Evolutionary conservation across 495 filamentous ascomycete genomes (phyloP).

Genomic region (Penicillium parvum): DNA sequence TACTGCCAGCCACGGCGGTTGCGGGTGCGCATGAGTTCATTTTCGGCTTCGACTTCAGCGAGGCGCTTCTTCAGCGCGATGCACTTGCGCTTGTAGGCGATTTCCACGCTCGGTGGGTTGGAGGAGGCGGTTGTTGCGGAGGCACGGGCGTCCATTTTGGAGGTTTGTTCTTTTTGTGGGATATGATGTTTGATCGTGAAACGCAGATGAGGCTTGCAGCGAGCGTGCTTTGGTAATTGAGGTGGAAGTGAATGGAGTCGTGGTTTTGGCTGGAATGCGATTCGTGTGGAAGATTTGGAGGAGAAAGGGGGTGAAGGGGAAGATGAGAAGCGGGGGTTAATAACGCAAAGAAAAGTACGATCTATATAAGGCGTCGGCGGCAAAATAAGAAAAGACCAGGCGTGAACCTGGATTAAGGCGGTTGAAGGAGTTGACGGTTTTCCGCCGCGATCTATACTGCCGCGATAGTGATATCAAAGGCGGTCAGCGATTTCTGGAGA

Average conservation of each 20-base stretch:
- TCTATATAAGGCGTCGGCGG: no score
- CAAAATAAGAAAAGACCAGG: no score
- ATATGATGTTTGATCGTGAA: not conserved
- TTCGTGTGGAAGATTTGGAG: not conserved
- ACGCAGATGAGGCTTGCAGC: not conserved
- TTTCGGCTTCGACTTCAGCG: slow-evolving; percentile 82
- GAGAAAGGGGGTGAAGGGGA: not conserved
- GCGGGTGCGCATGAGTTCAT: slow-evolving; percentile 72
- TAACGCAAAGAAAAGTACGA: no score
- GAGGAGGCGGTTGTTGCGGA: slow-evolving; percentile 23
- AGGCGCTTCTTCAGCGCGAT: slow-evolving; percentile 90
- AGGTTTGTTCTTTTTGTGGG: not conserved
- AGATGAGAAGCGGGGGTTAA: not conserved
- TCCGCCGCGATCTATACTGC: no score
- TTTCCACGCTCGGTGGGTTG: slow-evolving; percentile 85
- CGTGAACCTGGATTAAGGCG: slow-evolving; percentile 1
- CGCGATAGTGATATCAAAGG: slow-evolving; percentile 22
- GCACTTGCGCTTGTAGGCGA: slow-evolving; percentile 95
- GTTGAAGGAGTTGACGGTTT: slow-evolving; percentile 11
- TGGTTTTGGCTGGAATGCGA: not conserved
- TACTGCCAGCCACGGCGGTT: slow-evolving; percentile 75
- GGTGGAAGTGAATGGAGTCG: not conserved
- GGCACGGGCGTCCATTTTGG: slow-evolving; percentile 30
- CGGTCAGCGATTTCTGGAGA: slow-evolving; percentile 11
- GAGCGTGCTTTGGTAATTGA: not conserved